Evolutionary conservation across 768 basidiomycete species (phyloP), one percentile per base, ranked within the genome.

Genomic region (Lentinula sp.): DNA sequence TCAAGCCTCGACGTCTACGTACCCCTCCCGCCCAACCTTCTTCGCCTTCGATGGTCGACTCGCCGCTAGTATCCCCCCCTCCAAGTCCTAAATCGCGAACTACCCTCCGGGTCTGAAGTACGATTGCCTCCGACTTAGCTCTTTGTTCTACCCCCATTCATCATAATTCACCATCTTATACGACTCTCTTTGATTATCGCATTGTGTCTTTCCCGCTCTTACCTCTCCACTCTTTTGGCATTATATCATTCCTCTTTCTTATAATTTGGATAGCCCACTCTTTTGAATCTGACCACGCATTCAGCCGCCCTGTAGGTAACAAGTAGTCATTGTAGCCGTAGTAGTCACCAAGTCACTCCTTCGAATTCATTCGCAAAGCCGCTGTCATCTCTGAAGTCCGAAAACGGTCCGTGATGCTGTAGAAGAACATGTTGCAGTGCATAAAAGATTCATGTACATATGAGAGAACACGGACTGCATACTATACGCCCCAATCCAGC

Each of bases 401-500:
- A 51, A 23, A 20, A 51, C 23, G 13, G 7, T 51, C 16, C 28
- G 6, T 43, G 23, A 23, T 36, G 36, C 41, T 39, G 20, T 56
- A 28, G 23, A 50, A 60, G 39, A 39, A 20, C 36, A 50, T 41
- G 48, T 41, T 43, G 37, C n/a, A 32, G 39, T 16, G 59, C 59
- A 60, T 60, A 52, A 10, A 43, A 54, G 45, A 41, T 33, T 43
- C 54, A 61, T 48, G 50, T 60, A 60, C 59, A 51, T 13, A 37
- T 6, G 12, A 46, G 77, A 20, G 0, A 64, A 59, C 62, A 72
- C 69, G 66, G 62, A 61, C 56, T 43, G 63, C 62, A 60, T 66
- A 68, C 63, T 63, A 67, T 61, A 62, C 62, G 63, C 67, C 67
- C 68, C 55, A 62, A 66, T 63, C 65, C 64, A 55, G 63, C 55